phyloP scores from a whole-genome alignment of 306 rosid species.

The Cicer cuneatum region DNA sequence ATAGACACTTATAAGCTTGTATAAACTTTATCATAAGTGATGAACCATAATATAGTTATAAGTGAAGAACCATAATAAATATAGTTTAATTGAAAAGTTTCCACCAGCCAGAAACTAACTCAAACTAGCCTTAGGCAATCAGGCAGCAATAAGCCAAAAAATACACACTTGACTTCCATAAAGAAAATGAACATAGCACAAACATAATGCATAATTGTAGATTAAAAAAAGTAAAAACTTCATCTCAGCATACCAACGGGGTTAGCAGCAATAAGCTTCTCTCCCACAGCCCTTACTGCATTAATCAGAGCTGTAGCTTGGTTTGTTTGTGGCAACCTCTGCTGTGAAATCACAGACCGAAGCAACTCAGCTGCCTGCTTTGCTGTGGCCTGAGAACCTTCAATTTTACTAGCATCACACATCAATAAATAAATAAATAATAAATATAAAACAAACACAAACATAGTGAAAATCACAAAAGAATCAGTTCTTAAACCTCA shows the following conservation, averaged over 20 bases:
- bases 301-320: slow-evolving; percentile 83
- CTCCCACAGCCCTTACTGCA: slow-evolving; percentile 89
- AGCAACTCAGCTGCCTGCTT: slow-evolving; percentile 85
- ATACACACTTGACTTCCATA: neutral
- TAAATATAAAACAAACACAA: neutral
- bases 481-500: slow-evolving; percentile 8
- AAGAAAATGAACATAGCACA: neutral
- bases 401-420: slow-evolving; percentile 72
- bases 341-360: slow-evolving; percentile 84
- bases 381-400: slow-evolving; percentile 93
- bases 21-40: neutral
- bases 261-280: slow-evolving; percentile 89
- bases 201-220: slow-evolving; percentile 13
- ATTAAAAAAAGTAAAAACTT: neutral
- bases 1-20: neutral
- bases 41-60: neutral
- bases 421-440: slow-evolving; percentile 3
- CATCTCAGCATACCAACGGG: slow-evolving; percentile 73
- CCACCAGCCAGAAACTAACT: neutral
- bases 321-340: slow-evolving; percentile 78
- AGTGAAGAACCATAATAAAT: neutral
- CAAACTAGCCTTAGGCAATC: neutral
- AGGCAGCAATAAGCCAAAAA: slow-evolving; percentile 25
- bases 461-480: neutral
- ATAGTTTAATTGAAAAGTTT: neutral